Conservation (phyloP, 225 moss, liverwort and hornwort genomes). For the Sphagnum contortum region DNA sequence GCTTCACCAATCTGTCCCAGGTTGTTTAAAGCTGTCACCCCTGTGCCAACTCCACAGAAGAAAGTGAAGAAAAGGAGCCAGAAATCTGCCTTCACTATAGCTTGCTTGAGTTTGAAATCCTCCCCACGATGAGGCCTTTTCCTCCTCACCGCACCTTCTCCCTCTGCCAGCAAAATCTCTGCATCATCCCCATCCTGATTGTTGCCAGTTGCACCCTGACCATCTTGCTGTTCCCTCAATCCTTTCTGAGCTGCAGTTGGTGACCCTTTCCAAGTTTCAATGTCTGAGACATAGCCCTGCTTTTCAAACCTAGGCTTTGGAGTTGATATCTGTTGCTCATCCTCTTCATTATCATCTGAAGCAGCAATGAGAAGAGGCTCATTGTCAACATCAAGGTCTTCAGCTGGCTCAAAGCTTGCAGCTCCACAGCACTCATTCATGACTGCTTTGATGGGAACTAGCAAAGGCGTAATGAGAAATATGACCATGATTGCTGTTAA, state of each 20-base stretch:
- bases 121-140: conserved; percentile 72
- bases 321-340: background rate
- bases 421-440: conserved; percentile 34
- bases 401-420: background rate
- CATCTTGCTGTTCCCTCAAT: background rate
- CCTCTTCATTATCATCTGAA: conserved; percentile 11
- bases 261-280: background rate
- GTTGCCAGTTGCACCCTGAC: background rate
- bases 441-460: conserved; percentile 45
- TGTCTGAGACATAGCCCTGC: background rate
- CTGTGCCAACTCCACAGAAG: conserved; percentile 82
- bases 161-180: conserved; percentile 50
- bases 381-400: conserved; percentile 17
- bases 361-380: conserved; percentile 29
- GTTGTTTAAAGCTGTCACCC: conserved; percentile 72
- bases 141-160: conserved; percentile 69
- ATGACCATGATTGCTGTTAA: conserved; percentile 45
- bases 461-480: conserved; percentile 60
- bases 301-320: conserved; percentile 3
- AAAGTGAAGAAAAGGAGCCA: conserved; percentile 79
- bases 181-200: conserved; percentile 39
- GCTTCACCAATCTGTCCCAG: conserved; percentile 94
- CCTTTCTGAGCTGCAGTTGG: too few relatives aligned
- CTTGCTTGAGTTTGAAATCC: conserved; percentile 76
- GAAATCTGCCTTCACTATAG: conserved; percentile 84